A percentile compares a stretch with the other conserved stretches of the same genome.
Evolutionary conservation across 2,329 filamentous ascomycete genomes (phyloP).

Genomic region (Lecanosticta acicola): DNA sequence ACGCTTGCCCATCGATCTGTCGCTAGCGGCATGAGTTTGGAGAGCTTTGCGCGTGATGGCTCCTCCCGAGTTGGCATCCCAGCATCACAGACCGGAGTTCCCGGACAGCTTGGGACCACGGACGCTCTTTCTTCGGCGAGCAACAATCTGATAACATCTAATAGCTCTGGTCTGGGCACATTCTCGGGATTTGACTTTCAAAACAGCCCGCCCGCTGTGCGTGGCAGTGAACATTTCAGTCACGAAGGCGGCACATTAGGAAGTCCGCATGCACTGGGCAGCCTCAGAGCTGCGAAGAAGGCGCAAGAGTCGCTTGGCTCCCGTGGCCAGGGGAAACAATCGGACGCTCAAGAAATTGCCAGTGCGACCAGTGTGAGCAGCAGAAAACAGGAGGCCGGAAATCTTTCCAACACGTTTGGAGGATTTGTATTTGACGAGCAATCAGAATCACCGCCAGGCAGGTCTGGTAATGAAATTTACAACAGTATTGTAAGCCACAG

Average conservation of each 20-base stretch:
- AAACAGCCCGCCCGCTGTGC: neutral
- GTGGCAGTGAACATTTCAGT: neutral
- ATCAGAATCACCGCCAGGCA: too few species aligned
- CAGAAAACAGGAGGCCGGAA: too few species aligned
- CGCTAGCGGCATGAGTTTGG: constrained; percentile 14
- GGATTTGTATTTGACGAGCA: too few species aligned
- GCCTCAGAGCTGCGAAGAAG: neutral
- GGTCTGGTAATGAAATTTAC: too few species aligned
- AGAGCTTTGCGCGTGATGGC: constrained; percentile 7
- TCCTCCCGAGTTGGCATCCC: neutral
- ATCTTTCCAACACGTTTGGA: too few species aligned
- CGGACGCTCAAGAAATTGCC: neutral
- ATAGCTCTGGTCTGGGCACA: constrained; percentile 14
- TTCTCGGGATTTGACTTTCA: constrained; percentile 17
- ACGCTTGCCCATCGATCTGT: too few species aligned
- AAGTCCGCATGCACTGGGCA: neutral
- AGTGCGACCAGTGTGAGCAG: neutral
- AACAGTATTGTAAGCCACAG: too few species aligned
- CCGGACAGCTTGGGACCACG: too few species aligned
- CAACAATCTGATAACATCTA: too few species aligned
- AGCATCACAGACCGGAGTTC: too few species aligned
- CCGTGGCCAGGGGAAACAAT: neutral
- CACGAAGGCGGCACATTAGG: neutral
- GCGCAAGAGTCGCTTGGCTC: neutral
- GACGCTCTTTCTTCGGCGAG: too few species aligned